Evolutionary conservation across 805 yeast genomes (phyloP).

Genomic region (Clavispora vitiphila): DNA sequence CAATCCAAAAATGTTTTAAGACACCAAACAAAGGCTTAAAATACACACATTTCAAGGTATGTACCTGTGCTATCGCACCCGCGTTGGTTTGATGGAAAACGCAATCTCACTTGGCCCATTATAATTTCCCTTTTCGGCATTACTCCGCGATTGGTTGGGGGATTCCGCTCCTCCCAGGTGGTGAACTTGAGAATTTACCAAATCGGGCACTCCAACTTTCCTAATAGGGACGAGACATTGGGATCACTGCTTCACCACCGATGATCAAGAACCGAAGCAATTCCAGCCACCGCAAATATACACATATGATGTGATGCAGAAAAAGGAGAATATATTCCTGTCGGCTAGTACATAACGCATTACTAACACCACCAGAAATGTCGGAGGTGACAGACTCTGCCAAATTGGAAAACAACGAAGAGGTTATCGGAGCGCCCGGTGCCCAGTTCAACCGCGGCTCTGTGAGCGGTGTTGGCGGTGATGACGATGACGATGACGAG

Average conservation of each 20-base stretch:
- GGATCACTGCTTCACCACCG: neutral
- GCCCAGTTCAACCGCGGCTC: conserved; percentile 20
- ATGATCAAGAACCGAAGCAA: too few relatives aligned
- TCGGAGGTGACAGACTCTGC: conserved; percentile 35
- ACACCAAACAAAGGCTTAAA: neutral
- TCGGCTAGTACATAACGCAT: too few relatives aligned
- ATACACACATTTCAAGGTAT: neutral
- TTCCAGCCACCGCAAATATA: too few relatives aligned
- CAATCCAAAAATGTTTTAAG: conserved; percentile 14
- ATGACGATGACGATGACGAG: conserved; percentile 51
- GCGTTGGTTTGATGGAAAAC: neutral
- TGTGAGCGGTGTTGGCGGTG: conserved; percentile 27
- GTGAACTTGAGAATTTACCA: conserved; percentile 10
- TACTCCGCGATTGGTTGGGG: neutral
- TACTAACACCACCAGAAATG: conserved; percentile 19
- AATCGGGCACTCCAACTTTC: conserved; percentile 18
- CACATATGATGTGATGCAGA: too few relatives aligned
- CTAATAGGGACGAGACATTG: conserved; percentile 16
- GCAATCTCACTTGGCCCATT: neutral
- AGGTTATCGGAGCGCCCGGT: conserved; percentile 17
- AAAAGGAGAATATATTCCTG: too few relatives aligned
- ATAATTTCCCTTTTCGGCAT: neutral
- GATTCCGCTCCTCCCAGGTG: neutral
- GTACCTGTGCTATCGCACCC: neutral
- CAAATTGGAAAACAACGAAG: conserved; percentile 32